Evolutionary conservation across 2,329 filamentous ascomycete species (phyloP).

Genomic region (Emergomyces orientalis): DNA sequence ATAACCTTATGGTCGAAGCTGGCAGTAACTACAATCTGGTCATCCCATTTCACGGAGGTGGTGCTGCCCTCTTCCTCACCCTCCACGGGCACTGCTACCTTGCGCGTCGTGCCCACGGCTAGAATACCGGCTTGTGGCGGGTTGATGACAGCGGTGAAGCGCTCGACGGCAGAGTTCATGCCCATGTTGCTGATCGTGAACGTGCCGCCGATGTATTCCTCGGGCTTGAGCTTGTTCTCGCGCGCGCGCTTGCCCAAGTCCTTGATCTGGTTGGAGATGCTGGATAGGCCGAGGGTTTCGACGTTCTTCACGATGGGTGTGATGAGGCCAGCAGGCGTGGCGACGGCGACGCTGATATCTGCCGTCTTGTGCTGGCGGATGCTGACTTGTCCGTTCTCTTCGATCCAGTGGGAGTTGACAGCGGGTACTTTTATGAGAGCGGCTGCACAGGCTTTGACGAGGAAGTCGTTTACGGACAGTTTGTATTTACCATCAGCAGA

Average conservation of each 20-base stretch:
- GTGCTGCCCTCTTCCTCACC: slow-evolving; percentile 58
- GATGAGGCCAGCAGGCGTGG: slow-evolving; percentile 88
- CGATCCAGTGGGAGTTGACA: slow-evolving; percentile 89
- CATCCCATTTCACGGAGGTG: slow-evolving; percentile 77
- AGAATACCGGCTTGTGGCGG: slow-evolving; percentile 93
- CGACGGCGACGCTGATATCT: slow-evolving; percentile 91
- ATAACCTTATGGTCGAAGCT: slow-evolving; percentile 99
- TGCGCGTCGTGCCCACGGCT: slow-evolving; percentile 87
- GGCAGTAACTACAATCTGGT: slow-evolving; percentile 88
- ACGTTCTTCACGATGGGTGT: slow-evolving; percentile 93
- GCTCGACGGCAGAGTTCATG: slow-evolving; percentile 94
- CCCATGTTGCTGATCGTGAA: slow-evolving; percentile 99
- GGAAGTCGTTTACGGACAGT: slow-evolving; percentile 99
- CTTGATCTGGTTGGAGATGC: slow-evolving; percentile 84
- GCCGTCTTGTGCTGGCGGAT: slow-evolving; percentile 91
- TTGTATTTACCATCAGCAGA: slow-evolving; percentile 90
- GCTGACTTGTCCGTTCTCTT: slow-evolving; percentile 62
- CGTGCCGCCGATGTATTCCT: slow-evolving; percentile 97
- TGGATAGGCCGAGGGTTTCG: slow-evolving; percentile 73
- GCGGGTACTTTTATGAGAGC: slow-evolving; percentile 89
- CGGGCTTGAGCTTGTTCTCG: slow-evolving; percentile 97
- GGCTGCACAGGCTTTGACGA: slow-evolving; percentile 88
- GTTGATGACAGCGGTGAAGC: slow-evolving; percentile 98
- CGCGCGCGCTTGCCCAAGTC: slow-evolving; percentile 92
- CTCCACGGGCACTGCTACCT: slow-evolving; percentile 83